Conservation (phyloP, 768 basidiomycete species). For the Lactarius sp. region DNA sequence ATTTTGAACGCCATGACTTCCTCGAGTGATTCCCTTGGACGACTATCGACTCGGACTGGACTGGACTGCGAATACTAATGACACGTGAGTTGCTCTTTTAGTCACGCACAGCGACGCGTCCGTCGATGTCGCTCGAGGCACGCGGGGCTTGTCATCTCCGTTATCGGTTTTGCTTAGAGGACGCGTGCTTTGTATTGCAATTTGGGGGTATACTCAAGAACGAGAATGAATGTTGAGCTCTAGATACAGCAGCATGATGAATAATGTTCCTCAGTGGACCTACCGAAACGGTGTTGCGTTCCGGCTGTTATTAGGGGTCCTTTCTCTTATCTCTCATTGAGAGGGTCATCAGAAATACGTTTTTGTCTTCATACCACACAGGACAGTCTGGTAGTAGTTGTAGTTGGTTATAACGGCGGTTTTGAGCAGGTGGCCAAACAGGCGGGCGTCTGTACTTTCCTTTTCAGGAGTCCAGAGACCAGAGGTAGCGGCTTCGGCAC, state of each 20-base stretch:
- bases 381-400: neutral
- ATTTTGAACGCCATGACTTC: no score
- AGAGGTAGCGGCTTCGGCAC: neutral
- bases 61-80: no score
- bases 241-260: neutral
- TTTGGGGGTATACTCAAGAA: neutral
- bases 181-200: neutral
- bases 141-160: neutral
- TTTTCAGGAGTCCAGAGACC: slow-evolving; percentile 16
- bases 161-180: neutral
- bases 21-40: no score
- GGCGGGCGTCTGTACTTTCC: slow-evolving; percentile 12
- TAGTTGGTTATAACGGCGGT: neutral
- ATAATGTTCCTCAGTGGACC: neutral
- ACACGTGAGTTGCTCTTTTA: slow-evolving; percentile 4
- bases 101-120: slow-evolving; percentile 1
- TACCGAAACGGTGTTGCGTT: neutral
- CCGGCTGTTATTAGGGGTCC: neutral
- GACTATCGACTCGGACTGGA: no score
- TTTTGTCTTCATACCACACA: neutral
- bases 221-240: neutral
- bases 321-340: neutral
- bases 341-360: neutral
- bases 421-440: neutral
- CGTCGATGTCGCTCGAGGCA: neutral